A percentile compares a stretch with the other conserved stretches of the same genome.
These are phyloP conservation scores for Calamus simplicifolius DNA, from an alignment of 176 grass and related monocot species.

Conservation along the genomic window DNA sequence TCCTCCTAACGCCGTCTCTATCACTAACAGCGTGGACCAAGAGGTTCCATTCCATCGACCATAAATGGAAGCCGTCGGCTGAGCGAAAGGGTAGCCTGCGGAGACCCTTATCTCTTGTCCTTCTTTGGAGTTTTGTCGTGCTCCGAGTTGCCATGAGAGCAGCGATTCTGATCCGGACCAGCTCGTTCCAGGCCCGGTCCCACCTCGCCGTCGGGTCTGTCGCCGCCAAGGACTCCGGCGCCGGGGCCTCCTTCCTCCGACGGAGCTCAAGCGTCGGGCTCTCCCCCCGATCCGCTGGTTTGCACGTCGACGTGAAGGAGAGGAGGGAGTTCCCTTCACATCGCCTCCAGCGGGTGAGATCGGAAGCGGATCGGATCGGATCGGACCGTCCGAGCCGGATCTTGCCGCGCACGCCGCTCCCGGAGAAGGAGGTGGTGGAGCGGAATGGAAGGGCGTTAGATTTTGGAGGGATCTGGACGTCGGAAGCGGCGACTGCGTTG, in stretches of 20 bases:
- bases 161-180: slow-evolving; percentile 25
- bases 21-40: no score
- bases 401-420: background rate
- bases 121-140: no score
- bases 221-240: background rate
- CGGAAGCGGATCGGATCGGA: slow-evolving; percentile 36
- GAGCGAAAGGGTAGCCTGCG: no score
- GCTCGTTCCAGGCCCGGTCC: slow-evolving; percentile 10
- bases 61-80: no score
- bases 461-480: background rate
- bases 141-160: slow-evolving; percentile 21
- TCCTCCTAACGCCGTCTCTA: no score
- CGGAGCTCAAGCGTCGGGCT: slow-evolving; percentile 1
- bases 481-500: background rate
- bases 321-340: background rate
- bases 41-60: no score
- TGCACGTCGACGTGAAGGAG: background rate
- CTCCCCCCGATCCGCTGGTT: background rate
- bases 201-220: background rate
- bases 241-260: slow-evolving; percentile 1
- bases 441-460: background rate
- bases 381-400: background rate
- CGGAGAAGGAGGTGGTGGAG: background rate
- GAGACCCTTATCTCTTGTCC: no score
- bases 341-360: slow-evolving; percentile 47